Evolutionary conservation across 441 rosid species (phyloP).

Genomic region (Macaranga tanarius): DNA sequence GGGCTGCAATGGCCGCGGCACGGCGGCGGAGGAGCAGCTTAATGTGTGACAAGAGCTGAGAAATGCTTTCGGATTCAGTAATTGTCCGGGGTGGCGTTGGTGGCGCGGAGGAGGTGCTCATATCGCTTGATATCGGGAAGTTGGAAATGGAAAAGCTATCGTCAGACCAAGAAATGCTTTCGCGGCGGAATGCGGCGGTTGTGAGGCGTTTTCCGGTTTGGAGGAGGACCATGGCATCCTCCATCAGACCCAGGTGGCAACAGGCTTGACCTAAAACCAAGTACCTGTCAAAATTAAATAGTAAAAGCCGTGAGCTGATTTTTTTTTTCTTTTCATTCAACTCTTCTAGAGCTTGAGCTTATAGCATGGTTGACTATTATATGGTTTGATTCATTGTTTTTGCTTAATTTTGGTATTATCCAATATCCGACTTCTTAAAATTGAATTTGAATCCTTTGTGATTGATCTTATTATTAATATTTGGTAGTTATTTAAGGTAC

Average conservation of each 20-base stretch:
- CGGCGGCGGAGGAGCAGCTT: constrained; percentile 89
- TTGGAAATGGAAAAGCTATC: constrained; percentile 75
- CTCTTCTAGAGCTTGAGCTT: not conserved
- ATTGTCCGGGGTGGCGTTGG: constrained; percentile 51
- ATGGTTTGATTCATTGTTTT: not conserved
- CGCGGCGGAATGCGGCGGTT: constrained; percentile 83
- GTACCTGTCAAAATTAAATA: constrained; percentile 49
- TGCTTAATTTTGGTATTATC: not conserved
- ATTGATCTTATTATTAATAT: no score
- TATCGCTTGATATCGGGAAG: constrained; percentile 33
- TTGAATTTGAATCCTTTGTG: no score
- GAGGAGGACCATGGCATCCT: constrained; percentile 93
- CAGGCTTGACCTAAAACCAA: constrained; percentile 90
- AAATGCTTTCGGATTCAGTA: constrained; percentile 57
- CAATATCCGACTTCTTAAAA: not conserved
- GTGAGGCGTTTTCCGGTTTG: constrained; percentile 93
- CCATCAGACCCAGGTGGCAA: constrained; percentile 88
- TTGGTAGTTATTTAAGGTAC: not conserved
- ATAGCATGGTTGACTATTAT: not conserved
- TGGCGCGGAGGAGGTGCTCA: constrained; percentile 38
- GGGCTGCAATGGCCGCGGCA: constrained; percentile 75
- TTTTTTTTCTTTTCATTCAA: not conserved
- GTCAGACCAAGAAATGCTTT: constrained; percentile 80
- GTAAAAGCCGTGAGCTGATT: constrained; percentile 1
- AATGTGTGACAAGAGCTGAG: constrained; percentile 66